Percentiles rank a stretch among this genome's conserved stretches.
Conservation (phyloP, 2,329 filamentous ascomycete genomes). For the Paracamarosporium sp. region DNA sequence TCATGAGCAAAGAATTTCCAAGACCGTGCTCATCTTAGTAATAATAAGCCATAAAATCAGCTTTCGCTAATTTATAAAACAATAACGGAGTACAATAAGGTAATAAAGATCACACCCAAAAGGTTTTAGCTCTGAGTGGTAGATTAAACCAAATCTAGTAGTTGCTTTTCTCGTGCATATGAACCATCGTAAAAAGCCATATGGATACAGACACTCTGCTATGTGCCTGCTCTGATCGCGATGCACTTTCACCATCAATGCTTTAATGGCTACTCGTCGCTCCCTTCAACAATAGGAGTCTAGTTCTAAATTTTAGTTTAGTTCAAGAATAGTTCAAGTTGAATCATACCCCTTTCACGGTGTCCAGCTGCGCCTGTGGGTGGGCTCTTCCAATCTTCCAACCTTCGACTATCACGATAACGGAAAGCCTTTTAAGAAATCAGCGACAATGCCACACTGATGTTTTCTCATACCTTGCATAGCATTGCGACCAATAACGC, state of each 20-base stretch:
- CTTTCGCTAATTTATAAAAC: too few relatives aligned
- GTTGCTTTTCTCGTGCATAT: too few relatives aligned
- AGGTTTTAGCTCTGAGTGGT: too few relatives aligned
- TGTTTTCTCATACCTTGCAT: not conserved
- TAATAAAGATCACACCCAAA: too few relatives aligned
- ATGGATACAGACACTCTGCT: not conserved
- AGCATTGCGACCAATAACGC: conserved; percentile 8
- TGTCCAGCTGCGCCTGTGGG: not conserved
- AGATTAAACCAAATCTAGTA: too few relatives aligned
- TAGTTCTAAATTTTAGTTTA: not conserved
- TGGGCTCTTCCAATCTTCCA: not conserved
- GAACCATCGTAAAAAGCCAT: too few relatives aligned
- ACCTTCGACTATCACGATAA: not conserved
- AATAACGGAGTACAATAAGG: too few relatives aligned
- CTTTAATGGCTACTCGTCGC: not conserved
- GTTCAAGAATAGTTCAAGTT: not conserved
- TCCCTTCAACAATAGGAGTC: not conserved
- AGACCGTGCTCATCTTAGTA: too few relatives aligned
- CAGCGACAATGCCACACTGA: not conserved
- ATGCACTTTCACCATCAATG: not conserved
- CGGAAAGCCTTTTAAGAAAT: not conserved
- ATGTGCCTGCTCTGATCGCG: not conserved
- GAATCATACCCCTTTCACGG: not conserved
- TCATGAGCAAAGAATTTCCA: too few relatives aligned
- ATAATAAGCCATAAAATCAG: too few relatives aligned